These are phyloP conservation scores for Hymenoscyphus fraxineus DNA, from an alignment of 2,329 filamentous ascomycete genomes.

Conservation along the genomic window DNA sequence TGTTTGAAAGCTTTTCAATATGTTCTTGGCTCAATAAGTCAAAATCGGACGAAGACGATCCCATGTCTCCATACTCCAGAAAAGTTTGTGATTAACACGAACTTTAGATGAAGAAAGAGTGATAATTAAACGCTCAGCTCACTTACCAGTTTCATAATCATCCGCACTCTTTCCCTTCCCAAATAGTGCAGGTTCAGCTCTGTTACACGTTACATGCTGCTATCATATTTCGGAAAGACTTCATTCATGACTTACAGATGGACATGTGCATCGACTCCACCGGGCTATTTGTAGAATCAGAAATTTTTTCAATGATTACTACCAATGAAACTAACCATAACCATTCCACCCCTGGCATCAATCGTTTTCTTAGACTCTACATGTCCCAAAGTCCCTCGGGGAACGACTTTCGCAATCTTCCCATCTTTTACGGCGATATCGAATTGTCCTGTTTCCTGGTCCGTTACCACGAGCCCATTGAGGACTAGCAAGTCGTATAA, in stretches of 20 bases:
- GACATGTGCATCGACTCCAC: conserved; percentile 45
- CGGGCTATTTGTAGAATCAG: conserved; percentile 29
- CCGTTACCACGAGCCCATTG: conserved; percentile 42
- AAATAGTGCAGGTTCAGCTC: conserved; percentile 42
- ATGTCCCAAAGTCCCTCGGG: conserved; percentile 34
- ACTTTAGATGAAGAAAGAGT: too few relatives aligned
- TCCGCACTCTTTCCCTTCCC: conserved; percentile 34
- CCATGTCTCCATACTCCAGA: too few relatives aligned
- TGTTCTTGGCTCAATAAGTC: too few relatives aligned
- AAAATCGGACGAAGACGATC: too few relatives aligned
- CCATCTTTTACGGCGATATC: conserved; percentile 43
- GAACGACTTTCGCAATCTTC: conserved; percentile 38
- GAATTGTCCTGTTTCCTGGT: conserved; percentile 36
- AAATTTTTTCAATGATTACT: background rate
- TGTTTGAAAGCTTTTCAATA: too few relatives aligned
- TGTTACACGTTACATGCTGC: background rate
- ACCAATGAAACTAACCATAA: conserved; percentile 33
- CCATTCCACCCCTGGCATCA: conserved; percentile 42
- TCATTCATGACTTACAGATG: conserved; percentile 35
- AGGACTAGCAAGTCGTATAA: conserved; percentile 39
- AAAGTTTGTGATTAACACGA: too few relatives aligned
- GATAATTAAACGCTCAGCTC: background rate
- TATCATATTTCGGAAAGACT: background rate
- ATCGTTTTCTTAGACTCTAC: conserved; percentile 35
- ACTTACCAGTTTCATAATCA: conserved; percentile 29